Evolutionary conservation across 2,329 filamentous ascomycete species (phyloP), one percentile per base, ranked within the genome.

Genomic region (Xylariaceae sp.): DNA sequence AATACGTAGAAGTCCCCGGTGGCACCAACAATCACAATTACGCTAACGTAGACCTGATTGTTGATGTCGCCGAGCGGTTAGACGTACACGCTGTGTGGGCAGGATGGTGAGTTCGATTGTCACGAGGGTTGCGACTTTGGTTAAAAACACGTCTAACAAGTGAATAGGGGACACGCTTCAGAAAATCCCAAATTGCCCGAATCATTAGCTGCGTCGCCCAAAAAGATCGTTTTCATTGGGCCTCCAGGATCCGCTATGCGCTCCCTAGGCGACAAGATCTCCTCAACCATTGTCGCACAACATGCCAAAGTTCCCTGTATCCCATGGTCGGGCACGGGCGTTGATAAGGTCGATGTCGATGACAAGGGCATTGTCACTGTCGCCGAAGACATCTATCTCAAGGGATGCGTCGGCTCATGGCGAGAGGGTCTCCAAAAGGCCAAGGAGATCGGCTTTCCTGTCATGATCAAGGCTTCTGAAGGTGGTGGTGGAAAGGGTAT

Each of bases 1-100:
- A 97, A 83, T 99, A 99, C 76, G 95, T 99, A 69, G 95, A 99
- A 80, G 94, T 99, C 61, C 95, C 95, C 29, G 95, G 95, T 72
- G 95, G 95, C 73, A 99, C 95, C 62, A 99, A 99, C 82, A 99
- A 99, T 85, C 96, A 99, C 88, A 99, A 99, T 79, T 99, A 99
- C 78, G 95, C 95, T 79, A 99, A 99, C 75, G 95, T 99, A 59
- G 95, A 99, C 81, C 84, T 99, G 74, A 99, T 99, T 76, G 95
- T 99, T 66, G 95, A 99, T 80, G 87, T 99, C 74, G 95, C 95
- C 23, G 95, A 99, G 83, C 92, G 95, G 62, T 98, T 97, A 92
- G 87, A 94, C 69, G 95, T 99, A 60, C 95, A 99, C 73, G 95
- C 95, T 58, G 95, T 99, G 14, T 99, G 95, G 95, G 95, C 95